Base-by-base conservation (phyloP, 108 stramenopile species). In the Pseudonitzschia pungens region DNA sequence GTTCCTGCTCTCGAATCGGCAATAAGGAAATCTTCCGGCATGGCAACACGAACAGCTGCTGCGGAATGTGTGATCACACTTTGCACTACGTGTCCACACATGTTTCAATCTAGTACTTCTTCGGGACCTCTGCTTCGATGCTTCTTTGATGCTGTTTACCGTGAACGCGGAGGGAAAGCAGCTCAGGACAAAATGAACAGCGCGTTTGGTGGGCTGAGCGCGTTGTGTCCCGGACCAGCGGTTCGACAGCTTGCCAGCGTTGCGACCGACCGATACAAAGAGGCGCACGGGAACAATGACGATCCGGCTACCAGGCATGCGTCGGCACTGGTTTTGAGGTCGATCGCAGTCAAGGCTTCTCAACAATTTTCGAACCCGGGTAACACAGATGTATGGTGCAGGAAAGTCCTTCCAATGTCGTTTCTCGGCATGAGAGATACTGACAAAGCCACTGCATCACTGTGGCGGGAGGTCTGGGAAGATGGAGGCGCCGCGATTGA, bases 381-480 rank as follows among this genome's bases (percentile, higher is more conserved):
- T 3, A 71, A 81, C 31, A 72, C 59, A 21, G 89, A 95, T 76
- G 56, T 95, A 12, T 95, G 91, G 91, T 57, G 77, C 44, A 84
- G 75, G 20, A 71, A 74, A 41, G 84, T 95, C 0, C 70, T 95
- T 11, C 94, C 94, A 2, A 73, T 87, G 27, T 85, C 89, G 7
- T 95, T 82, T 67, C 56, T 95, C 29, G 94, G 94, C 12, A 79
- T 73, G 72, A 83, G 88, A 65, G 94, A 95, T 69, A 52, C 76
- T 10, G 90, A 95, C 67, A 36, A 71, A 24, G 86, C 79, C 52
- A 82, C 88, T 41, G 68, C 86, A 41, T 75, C 81, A 21, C 62
- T 88, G 11, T 92, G 88, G 89, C 80, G 79, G 65, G 89, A 93
- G 21, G 89, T 93, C 16, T 95, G 92, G 91, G 89, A 95, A n/a